Evolutionary conservation across 192 early-diverging fungal genomes (phyloP).

Genomic region (Chytriomyces confervae): DNA sequence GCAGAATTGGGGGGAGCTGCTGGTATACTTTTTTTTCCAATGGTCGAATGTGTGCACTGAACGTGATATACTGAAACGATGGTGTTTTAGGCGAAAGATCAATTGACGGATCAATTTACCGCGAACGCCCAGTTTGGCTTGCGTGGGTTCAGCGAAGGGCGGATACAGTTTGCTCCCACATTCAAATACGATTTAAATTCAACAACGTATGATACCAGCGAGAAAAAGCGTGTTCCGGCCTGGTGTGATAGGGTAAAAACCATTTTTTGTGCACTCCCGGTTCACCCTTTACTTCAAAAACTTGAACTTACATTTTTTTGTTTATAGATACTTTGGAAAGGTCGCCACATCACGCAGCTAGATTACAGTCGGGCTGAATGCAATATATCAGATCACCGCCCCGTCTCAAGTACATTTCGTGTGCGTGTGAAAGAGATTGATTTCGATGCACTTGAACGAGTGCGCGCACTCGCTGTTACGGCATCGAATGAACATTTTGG

Average conservation of each 20-base stretch:
- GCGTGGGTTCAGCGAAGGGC: slow-evolving; percentile 76
- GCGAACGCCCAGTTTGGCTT: slow-evolving; percentile 76
- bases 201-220: slow-evolving; percentile 86
- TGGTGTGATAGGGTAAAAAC: slow-evolving; percentile 91
- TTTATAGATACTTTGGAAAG: neutral
- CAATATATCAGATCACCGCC: slow-evolving; percentile 30
- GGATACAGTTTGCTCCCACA: slow-evolving; percentile 86
- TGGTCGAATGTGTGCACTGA: neutral
- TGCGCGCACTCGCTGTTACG: neutral
- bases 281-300: too few species aligned
- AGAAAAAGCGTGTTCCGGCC: slow-evolving; percentile 91
- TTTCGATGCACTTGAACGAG: neutral
- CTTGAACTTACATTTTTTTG: too few species aligned
- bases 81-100: slow-evolving; percentile 50
- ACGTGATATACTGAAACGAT: neutral
- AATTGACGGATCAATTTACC: slow-evolving; percentile 49
- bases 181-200: slow-evolving; percentile 91
- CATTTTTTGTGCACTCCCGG: neutral
- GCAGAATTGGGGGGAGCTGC: slow-evolving; percentile 64
- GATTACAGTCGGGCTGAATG: slow-evolving; percentile 11
- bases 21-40: slow-evolving; percentile 38
- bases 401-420: neutral
- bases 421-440: slow-evolving; percentile 27
- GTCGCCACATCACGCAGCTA: neutral
- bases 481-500: neutral